These are phyloP conservation scores for Ceratobasidium sp. DNA, from an alignment of 1,284 basidiomycete species.

Conservation along the genomic window DNA sequence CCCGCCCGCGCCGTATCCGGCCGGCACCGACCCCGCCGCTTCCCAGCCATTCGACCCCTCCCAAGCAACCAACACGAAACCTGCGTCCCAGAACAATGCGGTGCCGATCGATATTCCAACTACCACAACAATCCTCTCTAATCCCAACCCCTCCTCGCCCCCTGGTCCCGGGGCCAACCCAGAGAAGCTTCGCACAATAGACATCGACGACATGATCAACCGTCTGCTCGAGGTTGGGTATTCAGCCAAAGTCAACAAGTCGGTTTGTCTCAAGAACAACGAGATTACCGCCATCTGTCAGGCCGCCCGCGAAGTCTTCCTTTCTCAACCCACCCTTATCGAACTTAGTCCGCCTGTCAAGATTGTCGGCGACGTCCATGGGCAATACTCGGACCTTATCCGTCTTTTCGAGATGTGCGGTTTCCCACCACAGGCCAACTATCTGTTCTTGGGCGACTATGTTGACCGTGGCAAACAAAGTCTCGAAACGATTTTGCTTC, in stretches of 20 bases:
- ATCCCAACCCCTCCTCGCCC: slow-evolving; percentile 51
- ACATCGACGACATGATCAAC: slow-evolving; percentile 99
- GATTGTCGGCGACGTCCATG: slow-evolving; percentile 99
- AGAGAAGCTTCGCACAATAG: slow-evolving; percentile 64
- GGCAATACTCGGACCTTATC: slow-evolving; percentile 98
- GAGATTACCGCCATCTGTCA: slow-evolving; percentile 96
- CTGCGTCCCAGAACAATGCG: slow-evolving; percentile 46
- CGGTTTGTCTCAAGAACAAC: slow-evolving; percentile 93
- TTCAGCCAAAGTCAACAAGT: slow-evolving; percentile 96
- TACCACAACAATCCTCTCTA: slow-evolving; percentile 75
- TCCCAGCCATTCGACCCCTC: slow-evolving; percentile 43
- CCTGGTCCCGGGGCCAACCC: slow-evolving; percentile 53
- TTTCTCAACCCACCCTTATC: slow-evolving; percentile 95
- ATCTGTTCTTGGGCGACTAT: slow-evolving; percentile 98
- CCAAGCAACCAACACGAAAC: slow-evolving; percentile 54
- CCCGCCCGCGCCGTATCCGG: slow-evolving; percentile 22
- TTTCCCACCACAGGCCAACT: slow-evolving; percentile 96
- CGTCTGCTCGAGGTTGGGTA: slow-evolving; percentile 96
- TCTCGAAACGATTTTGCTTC: slow-evolving; percentile 94
- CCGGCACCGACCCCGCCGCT: not conserved
- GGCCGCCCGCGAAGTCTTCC: slow-evolving; percentile 96
- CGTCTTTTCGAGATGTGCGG: slow-evolving; percentile 99
- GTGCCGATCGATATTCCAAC: slow-evolving; percentile 75
- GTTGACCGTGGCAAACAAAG: slow-evolving; percentile 99
- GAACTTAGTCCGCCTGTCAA: slow-evolving; percentile 98